phyloP scores from a whole-genome alignment of 192 early-diverging fungal genomes.

The Coemansia sp. region DNA sequence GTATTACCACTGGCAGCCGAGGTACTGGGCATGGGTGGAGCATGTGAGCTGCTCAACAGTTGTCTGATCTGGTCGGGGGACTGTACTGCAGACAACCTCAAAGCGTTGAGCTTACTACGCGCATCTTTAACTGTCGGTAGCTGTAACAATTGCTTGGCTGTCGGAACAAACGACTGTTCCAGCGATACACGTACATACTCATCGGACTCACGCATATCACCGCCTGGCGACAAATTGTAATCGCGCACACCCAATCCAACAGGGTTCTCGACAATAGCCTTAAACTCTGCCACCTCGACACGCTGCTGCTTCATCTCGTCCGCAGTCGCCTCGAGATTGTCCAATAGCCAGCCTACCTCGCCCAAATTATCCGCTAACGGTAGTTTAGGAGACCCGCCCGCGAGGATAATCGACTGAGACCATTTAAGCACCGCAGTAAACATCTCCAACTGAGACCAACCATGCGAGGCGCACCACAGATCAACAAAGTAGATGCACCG shows the following conservation, averaged over 20 bases:
- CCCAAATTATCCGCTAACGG: not conserved
- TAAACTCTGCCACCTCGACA: constrained; percentile 46
- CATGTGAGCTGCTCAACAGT: constrained; percentile 6
- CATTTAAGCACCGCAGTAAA: constrained; percentile 42
- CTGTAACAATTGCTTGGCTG: constrained; percentile 2
- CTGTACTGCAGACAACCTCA: constrained; percentile 35
- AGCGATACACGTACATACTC: constrained; percentile 49
- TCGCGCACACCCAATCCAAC: constrained; percentile 41
- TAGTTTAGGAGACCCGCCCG: constrained; percentile 8
- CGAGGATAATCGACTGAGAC: constrained; percentile 39
- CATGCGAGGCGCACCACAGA: constrained; percentile 39
- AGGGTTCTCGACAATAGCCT: constrained; percentile 41
- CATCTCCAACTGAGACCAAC: constrained; percentile 50
- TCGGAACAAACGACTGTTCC: constrained; percentile 19
- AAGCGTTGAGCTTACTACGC: constrained; percentile 14
- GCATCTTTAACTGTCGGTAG: constrained; percentile 3
- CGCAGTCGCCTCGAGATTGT: constrained; percentile 14
- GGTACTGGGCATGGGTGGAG: not conserved
- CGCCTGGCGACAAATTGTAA: constrained; percentile 24
- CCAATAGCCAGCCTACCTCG: constrained; percentile 27
- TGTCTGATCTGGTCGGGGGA: constrained; percentile 12
- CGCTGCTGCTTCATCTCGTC: constrained; percentile 39
- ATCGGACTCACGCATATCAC: constrained; percentile 11
- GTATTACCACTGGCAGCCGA: not conserved
- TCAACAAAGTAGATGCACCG: constrained; percentile 51